Evolutionary conservation across 148 eudicot species (phyloP).

Genomic region (Rhododendron vialii): DNA sequence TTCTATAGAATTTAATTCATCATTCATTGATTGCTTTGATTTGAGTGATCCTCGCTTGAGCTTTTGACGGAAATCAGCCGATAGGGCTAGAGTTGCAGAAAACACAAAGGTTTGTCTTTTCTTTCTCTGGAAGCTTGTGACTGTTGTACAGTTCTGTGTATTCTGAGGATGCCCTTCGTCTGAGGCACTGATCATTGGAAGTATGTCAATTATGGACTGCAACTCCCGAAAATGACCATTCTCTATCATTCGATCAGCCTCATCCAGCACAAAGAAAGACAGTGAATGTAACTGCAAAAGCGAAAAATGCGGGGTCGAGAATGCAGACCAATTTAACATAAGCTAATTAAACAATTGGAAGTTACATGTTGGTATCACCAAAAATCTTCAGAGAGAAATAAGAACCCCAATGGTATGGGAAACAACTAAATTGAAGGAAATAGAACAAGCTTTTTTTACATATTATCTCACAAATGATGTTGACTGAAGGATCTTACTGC

Average conservation of each 20-base stretch:
- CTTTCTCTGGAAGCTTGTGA: constrained; percentile 69
- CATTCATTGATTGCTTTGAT: constrained; percentile 36
- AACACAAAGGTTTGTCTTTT: constrained; percentile 96
- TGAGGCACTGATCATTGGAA: constrained; percentile 50
- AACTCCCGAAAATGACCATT: constrained; percentile 91
- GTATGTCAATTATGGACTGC: constrained; percentile 92
- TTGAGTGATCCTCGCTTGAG: constrained; percentile 69
- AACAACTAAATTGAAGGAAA: not conserved
- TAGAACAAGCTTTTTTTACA: not conserved
- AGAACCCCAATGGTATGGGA: not conserved
- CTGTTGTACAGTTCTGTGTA: constrained; percentile 59
- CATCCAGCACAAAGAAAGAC: constrained; percentile 97
- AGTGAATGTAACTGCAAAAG: constrained; percentile 76
- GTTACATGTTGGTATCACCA: not conserved
- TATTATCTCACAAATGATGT: constrained; percentile 1
- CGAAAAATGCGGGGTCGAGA: not conserved
- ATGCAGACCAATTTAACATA: not conserved
- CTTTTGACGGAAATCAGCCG: constrained; percentile 85
- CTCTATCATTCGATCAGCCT: constrained; percentile 99
- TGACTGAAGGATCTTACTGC: not conserved
- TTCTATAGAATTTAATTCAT: constrained; percentile 73
- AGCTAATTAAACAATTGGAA: constrained; percentile 2
- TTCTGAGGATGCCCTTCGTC: constrained; percentile 37
- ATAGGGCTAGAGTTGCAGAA: constrained; percentile 92
- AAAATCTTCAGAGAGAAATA: not conserved